Evolutionary conservation across 73 alveolate genomes (phyloP), one percentile per base, ranked within the genome.

Genomic region (Breviolum minutum): DNA sequence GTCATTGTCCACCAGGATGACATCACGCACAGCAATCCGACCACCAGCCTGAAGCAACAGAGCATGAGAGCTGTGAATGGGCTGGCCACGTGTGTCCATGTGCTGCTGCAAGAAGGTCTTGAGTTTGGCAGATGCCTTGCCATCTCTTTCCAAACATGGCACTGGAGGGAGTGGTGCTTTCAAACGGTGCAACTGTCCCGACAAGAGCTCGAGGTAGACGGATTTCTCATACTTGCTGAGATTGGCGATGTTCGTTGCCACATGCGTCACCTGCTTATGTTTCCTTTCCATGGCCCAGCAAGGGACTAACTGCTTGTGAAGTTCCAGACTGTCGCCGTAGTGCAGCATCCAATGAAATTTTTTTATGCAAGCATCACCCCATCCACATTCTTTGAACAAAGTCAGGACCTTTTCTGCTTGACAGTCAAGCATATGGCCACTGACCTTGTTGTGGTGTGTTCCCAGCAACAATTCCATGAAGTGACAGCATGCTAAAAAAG

Each of bases 211-310:
- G 10, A 11, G 14, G 40, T 81, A 81, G 9, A 81, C 29, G 7
- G 71, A 26, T 27, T n/a, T 19, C 63, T 19, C 86, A 27, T 8
- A 19, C 6, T 40, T 4, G 48, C 17, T 48, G 11, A 40, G 4
- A 32, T 81, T 81, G 32, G 69, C 8, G 12, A 48, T 24, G 17
- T 8, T 29, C 48, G 69, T 19, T 24, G 74, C 93, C 9, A 54
- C 74, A 7, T 13, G n/a, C 9, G 61, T 61, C 61, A 84, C 77
- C 77, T 54, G 76, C 76, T 84, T 54, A 76, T 61, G 93, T 61
- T 84, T 84, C 77, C 93, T 54, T 61, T 84, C 93, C 93, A 84
- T 84, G 93, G 77, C 10, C 93, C 93, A 84, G 29, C 93, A 84
- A 6, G 93, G 77, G 7, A 60, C 40, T 20, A 84, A 19, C 61